These are phyloP conservation scores for Yarrowia alimentaria DNA, from an alignment of 805 yeast genomes.

Conservation along the genomic window DNA sequence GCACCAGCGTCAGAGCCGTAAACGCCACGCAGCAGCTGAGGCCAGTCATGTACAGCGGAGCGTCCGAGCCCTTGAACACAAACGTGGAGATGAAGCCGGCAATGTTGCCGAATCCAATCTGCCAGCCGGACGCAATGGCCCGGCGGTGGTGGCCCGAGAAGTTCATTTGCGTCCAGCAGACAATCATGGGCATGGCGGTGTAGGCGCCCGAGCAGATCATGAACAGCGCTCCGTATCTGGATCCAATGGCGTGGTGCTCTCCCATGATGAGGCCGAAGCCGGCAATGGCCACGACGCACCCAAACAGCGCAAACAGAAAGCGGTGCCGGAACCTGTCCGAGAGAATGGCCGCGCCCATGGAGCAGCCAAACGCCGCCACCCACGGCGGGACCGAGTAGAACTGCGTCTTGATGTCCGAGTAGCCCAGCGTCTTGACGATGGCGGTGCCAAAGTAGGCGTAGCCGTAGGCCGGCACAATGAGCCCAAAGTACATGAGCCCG, in stretches of 20 bases:
- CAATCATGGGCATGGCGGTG: conserved; percentile 64
- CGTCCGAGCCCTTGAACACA: conserved; percentile 52
- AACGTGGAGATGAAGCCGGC: conserved; percentile 69
- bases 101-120: conserved; percentile 70
- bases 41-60: conserved; percentile 61
- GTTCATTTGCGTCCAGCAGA: conserved; percentile 66
- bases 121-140: conserved; percentile 57
- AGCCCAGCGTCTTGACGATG: conserved; percentile 59
- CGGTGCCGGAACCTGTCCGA: conserved; percentile 55
- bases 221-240: conserved; percentile 65
- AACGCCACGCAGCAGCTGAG: conserved; percentile 52
- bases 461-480: conserved; percentile 70
- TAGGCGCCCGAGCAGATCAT: conserved; percentile 58
- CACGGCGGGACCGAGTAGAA: conserved; percentile 84
- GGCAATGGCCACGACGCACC: conserved; percentile 44
- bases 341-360: conserved; percentile 57
- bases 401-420: conserved; percentile 72
- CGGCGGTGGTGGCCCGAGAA: conserved; percentile 63
- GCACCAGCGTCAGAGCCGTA: conserved; percentile 45
- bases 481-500: conserved; percentile 62
- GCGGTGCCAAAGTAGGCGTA: conserved; percentile 73
- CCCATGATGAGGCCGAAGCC: conserved; percentile 61
- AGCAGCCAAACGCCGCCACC: conserved; percentile 68
- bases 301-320: conserved; percentile 34
- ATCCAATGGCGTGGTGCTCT: conserved; percentile 41